Base-by-base conservation (phyloP, 148 eudicot genomes). In the Chenopodium quinoa region DNA sequence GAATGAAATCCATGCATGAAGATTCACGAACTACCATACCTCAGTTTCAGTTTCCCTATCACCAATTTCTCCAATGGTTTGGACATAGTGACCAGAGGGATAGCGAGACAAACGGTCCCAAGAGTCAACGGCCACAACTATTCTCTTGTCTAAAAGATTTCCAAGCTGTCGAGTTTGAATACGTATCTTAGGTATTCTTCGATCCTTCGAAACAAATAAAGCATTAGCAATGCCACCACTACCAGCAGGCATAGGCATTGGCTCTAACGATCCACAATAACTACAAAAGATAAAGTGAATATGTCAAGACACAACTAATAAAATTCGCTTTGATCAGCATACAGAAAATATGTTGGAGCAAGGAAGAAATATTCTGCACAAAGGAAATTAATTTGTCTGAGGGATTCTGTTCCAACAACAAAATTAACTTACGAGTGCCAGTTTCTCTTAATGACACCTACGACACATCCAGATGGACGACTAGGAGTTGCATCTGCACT, bases 191-290 rank as follows among this genome's bases (percentile, higher is more conserved):
- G 99, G 99, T 82, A 96, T 83, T 78, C 99, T 88, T 64, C 98
- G 91, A 90, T 96, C 99, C 82, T 93, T 92, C 69, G 99, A 94
- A 84, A 91, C 95, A 88, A 96, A 96, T 82, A 96, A 86, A 87
- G 99, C 98, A 92, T 91, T 88, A 71, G 93, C 92, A 77, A 88
- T 47, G 77, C 97, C 95, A 87, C 94, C 99, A 84, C 84, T 84
- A 73, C 98, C 99, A 46, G 97, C 99, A 74, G 99, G 98, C 94
- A 96, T 84, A 79, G 94, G 91, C 99, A 96, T 96, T 80, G 99
- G 99, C 83, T 94, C 94, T 85, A 96, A 83, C 47, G 99, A 96
- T 87, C 99, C 99, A 89, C 99, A 96, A 86, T 96, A 96, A 71
- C 99, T 96, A 93, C 88, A 86, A 11, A 78, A 50, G 71, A 58